These are phyloP conservation scores for Suillus spraguei DNA, from an alignment of 768 basidiomycete species.

Conservation along the genomic window DNA sequence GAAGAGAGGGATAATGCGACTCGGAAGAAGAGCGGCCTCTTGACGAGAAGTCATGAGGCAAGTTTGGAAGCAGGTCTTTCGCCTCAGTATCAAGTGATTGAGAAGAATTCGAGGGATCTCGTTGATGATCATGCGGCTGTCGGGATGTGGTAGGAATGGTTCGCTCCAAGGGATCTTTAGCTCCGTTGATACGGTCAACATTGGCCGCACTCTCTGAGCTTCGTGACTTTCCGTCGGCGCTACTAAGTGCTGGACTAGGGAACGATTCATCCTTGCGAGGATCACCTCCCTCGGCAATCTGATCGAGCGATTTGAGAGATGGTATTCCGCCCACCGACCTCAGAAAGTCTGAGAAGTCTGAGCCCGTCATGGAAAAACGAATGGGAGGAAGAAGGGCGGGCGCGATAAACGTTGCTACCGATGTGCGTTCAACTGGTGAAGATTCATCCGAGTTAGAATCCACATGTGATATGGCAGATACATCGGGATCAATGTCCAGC, in stretches of 20 bases:
- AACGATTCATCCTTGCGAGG: neutral
- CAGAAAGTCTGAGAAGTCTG: slow-evolving; percentile 80
- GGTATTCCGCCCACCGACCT: slow-evolving; percentile 56
- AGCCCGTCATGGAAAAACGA: slow-evolving; percentile 83
- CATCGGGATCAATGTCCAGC: slow-evolving; percentile 25
- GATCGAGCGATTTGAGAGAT: slow-evolving; percentile 48
- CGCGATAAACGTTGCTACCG: slow-evolving; percentile 78
- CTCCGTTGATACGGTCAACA: slow-evolving; percentile 5
- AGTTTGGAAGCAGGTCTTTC: slow-evolving; percentile 18
- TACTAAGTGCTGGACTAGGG: neutral
- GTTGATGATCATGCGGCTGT: neutral
- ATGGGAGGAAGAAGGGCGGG: slow-evolving; percentile 84
- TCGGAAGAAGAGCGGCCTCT: slow-evolving; percentile 36
- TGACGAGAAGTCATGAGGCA: slow-evolving; percentile 18
- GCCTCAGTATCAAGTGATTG: slow-evolving; percentile 13
- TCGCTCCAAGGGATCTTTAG: neutral
- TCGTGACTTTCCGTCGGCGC: neutral
- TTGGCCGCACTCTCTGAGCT: slow-evolving; percentile 18
- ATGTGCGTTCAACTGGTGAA: slow-evolving; percentile 65
- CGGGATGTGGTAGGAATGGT: neutral
- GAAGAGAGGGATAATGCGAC: slow-evolving; percentile 25
- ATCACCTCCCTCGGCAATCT: slow-evolving; percentile 47
- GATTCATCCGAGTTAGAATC: slow-evolving; percentile 54
- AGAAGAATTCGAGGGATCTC: neutral
- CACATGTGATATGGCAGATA: slow-evolving; percentile 26